Conservation (phyloP, 352 stramenopile genomes). For the Phytophthora ramorum region DNA sequence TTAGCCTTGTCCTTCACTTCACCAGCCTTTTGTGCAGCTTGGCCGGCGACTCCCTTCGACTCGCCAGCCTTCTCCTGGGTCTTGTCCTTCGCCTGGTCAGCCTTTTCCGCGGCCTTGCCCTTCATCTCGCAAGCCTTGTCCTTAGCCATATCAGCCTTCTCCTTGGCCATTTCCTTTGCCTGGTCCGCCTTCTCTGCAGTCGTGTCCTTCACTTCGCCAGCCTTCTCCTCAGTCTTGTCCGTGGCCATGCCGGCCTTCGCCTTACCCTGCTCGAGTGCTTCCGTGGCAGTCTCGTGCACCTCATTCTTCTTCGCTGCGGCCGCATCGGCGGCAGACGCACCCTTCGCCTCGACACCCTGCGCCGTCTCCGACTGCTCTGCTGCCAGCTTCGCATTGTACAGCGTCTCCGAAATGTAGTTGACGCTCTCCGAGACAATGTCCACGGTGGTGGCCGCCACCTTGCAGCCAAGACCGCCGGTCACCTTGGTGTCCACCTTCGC, state of each 20-base stretch:
- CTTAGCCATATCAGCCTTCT: conserved; percentile 30
- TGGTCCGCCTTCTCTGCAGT: conserved; percentile 21
- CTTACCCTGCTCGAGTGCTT: conserved; percentile 36
- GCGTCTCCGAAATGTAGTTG: conserved; percentile 70
- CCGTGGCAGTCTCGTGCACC: conserved; percentile 34
- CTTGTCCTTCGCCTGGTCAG: conserved; percentile 10
- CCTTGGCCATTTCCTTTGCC: conserved; percentile 15
- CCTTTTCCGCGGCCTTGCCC: conserved; percentile 21
- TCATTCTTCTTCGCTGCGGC: conserved; percentile 35
- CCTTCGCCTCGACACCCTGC: conserved; percentile 47
- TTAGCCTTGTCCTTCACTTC: conserved; percentile 28
- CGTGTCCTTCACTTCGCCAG: conserved; percentile 13
- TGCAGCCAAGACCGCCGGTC: conserved; percentile 63
- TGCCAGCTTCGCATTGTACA: conserved; percentile 63
- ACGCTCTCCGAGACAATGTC: conserved; percentile 70
- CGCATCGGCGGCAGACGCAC: conserved; percentile 26
- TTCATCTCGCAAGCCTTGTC: conserved; percentile 23
- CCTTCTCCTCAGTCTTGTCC: conserved; percentile 20
- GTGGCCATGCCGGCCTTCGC: conserved; percentile 23
- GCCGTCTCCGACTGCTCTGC: conserved; percentile 55
- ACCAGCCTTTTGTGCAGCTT: conserved; percentile 14
- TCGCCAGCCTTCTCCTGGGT: conserved; percentile 7
- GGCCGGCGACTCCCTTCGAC: conserved; percentile 5
- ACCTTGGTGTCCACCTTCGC: conserved; percentile 69
- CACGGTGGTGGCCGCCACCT: conserved; percentile 58